Conservation (phyloP, 2,329 filamentous ascomycete species). For the Alternaria viburni region DNA sequence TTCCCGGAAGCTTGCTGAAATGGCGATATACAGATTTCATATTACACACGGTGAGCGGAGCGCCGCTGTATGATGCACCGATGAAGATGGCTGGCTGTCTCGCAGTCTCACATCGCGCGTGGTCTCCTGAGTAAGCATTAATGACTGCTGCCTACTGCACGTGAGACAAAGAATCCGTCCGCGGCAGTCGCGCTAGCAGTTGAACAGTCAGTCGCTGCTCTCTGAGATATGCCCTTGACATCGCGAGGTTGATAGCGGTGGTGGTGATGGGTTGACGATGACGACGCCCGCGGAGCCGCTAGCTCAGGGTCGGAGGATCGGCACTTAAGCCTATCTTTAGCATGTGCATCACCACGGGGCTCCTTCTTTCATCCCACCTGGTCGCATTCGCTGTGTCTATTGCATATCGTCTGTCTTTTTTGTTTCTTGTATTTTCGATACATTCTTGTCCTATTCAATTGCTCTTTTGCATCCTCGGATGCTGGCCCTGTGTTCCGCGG, state of each 20-base stretch:
- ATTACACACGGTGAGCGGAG: background rate
- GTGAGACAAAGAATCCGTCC: background rate
- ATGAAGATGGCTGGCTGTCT: background rate
- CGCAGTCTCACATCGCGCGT: background rate
- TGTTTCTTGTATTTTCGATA: background rate
- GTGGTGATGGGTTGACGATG: constrained; percentile 5
- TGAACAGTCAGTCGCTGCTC: background rate
- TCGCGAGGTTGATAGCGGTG: background rate
- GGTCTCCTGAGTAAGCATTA: background rate
- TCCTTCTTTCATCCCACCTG: constrained; percentile 4
- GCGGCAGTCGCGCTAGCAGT: background rate
- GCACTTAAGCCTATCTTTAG: constrained; percentile 6
- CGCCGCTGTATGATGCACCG: background rate
- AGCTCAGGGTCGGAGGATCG: constrained; percentile 8
- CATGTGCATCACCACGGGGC: constrained; percentile 6
- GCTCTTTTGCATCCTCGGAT: background rate
- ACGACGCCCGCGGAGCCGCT: constrained; percentile 7
- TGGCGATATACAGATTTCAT: background rate
- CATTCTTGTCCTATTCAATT: background rate
- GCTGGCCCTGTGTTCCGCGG: background rate
- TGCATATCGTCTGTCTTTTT: background rate
- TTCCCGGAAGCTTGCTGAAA: background rate
- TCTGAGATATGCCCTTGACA: background rate
- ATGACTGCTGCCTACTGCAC: background rate
- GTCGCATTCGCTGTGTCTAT: background rate